Base-by-base conservation (phyloP, 2,329 filamentous ascomycete genomes). In the Fusarium paranaense region DNA sequence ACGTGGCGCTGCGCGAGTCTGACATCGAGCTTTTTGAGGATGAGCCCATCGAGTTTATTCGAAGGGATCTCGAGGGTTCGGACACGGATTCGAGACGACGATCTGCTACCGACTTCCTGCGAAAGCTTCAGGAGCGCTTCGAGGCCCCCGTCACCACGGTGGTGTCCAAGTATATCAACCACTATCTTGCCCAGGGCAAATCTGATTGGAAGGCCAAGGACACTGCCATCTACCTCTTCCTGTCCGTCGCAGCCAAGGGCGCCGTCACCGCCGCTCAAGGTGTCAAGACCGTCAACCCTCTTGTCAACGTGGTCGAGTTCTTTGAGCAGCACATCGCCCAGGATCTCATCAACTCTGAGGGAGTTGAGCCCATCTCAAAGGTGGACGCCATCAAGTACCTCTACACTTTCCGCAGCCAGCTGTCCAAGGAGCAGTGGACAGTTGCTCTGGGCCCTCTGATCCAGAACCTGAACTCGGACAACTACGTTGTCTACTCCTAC, bases 361-460 rank as follows among this genome's bases (percentile, higher is more conserved):
- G 88, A 3, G 90, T 93, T 1, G 90, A 97, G 77, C 93, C 95
- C 10, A 95, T 99, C 69, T 88, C 98, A 77, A 97, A 98, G 86
- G 96, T 99, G 18, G 97, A 98, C 82, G 96, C 96, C 20, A 98
- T 99, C 87, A 99, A 98, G 83, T 99, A 95, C 81, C 89, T 99
- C 42, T 98, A 99, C 87, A 94, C 93, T 52, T 99, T 99, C 90
- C 93, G 97, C 78, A 98, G 95, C 81, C 95, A 98, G 80, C 89
- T 99, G 70, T 96, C 95, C 20, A 94, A 94, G 81, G 92, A 95
- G 37, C 94, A 98, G 82, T 98, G 97, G 95, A 93, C 93, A 78
- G 91, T 92, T 66, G 95, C 95, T 2, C 94, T 99, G 80, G 93
- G 94, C 14, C 91, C 97, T 20, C 88, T 99, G 47, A 95, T 98